These are phyloP conservation scores for Trichophyton equinum DNA, from an alignment of 2,329 filamentous ascomycete species.

Conservation along the genomic window DNA sequence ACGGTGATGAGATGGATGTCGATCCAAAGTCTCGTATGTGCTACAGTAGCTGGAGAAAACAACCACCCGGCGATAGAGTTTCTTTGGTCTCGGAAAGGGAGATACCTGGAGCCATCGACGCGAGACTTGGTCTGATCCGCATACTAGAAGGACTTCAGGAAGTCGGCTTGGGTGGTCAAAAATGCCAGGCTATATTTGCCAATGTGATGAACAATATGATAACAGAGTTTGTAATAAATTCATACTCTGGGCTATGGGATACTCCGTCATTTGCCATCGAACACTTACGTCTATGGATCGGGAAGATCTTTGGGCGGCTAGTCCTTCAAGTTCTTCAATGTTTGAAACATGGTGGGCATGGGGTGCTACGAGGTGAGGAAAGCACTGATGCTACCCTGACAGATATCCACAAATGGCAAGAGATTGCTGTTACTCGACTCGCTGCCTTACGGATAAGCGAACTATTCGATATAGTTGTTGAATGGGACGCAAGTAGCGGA, in stretches of 20 bases:
- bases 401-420: constrained; percentile 43
- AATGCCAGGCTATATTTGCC: constrained; percentile 46
- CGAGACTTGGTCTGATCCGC: constrained; percentile 25
- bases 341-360: constrained; percentile 21
- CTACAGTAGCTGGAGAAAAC: constrained; percentile 27
- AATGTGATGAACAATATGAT: constrained; percentile 46
- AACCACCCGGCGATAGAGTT: constrained; percentile 20
- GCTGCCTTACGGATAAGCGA: constrained; percentile 44
- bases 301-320: constrained; percentile 42
- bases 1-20: constrained; percentile 27
- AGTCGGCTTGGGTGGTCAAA: constrained; percentile 44
- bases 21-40: constrained; percentile 26
- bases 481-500: constrained; percentile 47
- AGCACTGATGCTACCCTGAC: constrained; percentile 25
- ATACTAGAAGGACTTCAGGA: constrained; percentile 37
- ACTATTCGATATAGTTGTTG: constrained; percentile 50
- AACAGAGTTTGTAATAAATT: constrained; percentile 42
- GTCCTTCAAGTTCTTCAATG: constrained; percentile 38
- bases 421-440: constrained; percentile 43
- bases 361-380: constrained; percentile 15
- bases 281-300: constrained; percentile 44
- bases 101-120: constrained; percentile 18
- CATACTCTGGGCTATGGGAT: constrained; percentile 48
- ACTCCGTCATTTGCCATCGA: constrained; percentile 36
- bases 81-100: constrained; percentile 26